Conservation (phyloP, 495 filamentous ascomycete species). For the Clohesyomyces aquaticus region DNA sequence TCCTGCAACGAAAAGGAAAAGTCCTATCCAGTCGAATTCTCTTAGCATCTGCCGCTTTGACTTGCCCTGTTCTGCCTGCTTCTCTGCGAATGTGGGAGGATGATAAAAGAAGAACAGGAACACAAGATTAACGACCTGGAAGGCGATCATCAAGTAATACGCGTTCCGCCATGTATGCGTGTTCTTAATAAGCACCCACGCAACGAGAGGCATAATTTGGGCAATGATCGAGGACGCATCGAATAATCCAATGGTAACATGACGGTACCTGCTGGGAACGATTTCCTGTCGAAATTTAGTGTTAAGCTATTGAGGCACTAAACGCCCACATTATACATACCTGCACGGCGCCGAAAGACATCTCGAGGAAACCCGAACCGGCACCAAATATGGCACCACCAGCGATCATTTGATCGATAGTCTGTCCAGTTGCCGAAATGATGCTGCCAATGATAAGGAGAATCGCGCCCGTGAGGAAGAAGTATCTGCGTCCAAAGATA, state of each 20-base stretch:
- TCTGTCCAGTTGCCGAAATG: constrained; percentile 32
- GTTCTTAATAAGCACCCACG: constrained; percentile 39
- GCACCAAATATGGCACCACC: constrained; percentile 38
- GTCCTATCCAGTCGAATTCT: constrained; percentile 34
- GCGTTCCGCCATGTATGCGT: constrained; percentile 27
- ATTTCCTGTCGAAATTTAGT: constrained; percentile 21
- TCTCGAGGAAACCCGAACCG: constrained; percentile 38
- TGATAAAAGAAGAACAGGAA: constrained; percentile 38
- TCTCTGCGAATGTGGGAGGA: constrained; percentile 33
- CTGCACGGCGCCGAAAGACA: constrained; percentile 38
- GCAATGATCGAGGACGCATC: constrained; percentile 34
- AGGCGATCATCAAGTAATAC: constrained; percentile 37
- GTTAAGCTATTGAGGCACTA: background rate
- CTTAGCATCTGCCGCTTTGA: constrained; percentile 16
- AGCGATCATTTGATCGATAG: constrained; percentile 38
- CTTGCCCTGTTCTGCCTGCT: constrained; percentile 29
- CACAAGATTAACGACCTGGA: constrained; percentile 28
- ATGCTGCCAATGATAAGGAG: constrained; percentile 37
- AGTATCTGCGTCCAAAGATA: constrained; percentile 37
- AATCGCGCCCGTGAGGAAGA: constrained; percentile 30
- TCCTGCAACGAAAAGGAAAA: constrained; percentile 36
- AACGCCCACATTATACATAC: background rate
- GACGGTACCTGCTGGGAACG: constrained; percentile 32
- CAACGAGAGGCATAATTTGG: constrained; percentile 34
- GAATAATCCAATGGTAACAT: constrained; percentile 38